A percentile compares a stretch with the other conserved stretches of the same genome.
Evolutionary conservation across 2,329 filamentous ascomycete genomes (phyloP).

Genomic region (Zalaria sp.): DNA sequence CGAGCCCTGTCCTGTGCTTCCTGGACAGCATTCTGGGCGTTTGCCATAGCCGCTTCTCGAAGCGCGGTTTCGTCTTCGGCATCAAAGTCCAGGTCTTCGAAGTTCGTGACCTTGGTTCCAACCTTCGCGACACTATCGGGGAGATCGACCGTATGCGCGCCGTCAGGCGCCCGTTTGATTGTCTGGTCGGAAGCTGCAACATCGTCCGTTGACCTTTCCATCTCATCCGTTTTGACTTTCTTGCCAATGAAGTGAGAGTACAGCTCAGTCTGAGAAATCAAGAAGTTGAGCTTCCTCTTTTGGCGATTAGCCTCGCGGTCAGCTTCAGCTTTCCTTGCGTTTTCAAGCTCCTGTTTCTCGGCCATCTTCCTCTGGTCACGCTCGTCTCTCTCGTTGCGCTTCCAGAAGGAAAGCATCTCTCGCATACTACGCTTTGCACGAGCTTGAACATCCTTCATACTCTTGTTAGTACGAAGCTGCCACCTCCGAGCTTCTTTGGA

Average conservation of each 20-base stretch:
- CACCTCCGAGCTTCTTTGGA: slow-evolving; percentile 95
- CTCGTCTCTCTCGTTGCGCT: slow-evolving; percentile 94
- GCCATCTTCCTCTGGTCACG: slow-evolving; percentile 86
- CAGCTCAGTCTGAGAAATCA: slow-evolving; percentile 95
- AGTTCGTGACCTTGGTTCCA: slow-evolving; percentile 70
- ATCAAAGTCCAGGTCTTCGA: slow-evolving; percentile 91
- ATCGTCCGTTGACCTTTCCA: slow-evolving; percentile 79
- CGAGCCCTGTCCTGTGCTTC: slow-evolving; percentile 87
- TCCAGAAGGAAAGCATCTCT: slow-evolving; percentile 99
- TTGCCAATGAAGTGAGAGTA: slow-evolving; percentile 99
- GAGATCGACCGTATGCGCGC: slow-evolving; percentile 31
- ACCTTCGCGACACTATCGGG: slow-evolving; percentile 33
- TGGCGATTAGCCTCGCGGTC: slow-evolving; percentile 95
- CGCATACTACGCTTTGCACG: slow-evolving; percentile 96
- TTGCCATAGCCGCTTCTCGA: slow-evolving; percentile 76
- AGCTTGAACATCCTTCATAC: slow-evolving; percentile 92
- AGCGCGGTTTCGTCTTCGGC: slow-evolving; percentile 79
- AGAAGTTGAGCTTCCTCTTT: slow-evolving; percentile 97
- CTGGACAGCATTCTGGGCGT: slow-evolving; percentile 89
- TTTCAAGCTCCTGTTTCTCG: slow-evolving; percentile 90
- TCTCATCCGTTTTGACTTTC: slow-evolving; percentile 96
- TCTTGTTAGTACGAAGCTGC: slow-evolving; percentile 97
- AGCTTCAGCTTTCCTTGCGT: slow-evolving; percentile 90
- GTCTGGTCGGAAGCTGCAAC: slow-evolving; percentile 44
- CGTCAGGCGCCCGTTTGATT: slow-evolving; percentile 21